Conservation (phyloP, 768 basidiomycete genomes). For the Exsudoporus frostii region DNA sequence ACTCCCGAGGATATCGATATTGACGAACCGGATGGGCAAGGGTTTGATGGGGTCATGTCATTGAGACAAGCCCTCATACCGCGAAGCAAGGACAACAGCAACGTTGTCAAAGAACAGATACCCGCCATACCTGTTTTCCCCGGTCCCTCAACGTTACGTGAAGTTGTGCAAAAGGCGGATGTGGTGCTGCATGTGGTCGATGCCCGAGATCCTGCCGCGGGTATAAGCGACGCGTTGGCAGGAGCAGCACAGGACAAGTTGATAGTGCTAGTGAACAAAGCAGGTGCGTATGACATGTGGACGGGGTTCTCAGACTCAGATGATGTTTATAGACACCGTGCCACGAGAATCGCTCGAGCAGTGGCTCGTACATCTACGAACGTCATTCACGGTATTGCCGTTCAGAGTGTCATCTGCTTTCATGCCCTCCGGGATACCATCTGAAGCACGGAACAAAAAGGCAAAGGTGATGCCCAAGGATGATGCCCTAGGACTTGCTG, state of each 20-base stretch:
- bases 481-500: constrained; percentile 62
- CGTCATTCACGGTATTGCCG: constrained; percentile 58
- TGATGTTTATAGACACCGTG: constrained; percentile 57
- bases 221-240: constrained; percentile 63
- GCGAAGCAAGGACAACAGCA: neutral
- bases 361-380: constrained; percentile 65
- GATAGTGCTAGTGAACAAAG: constrained; percentile 80
- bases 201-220: constrained; percentile 75
- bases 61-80: constrained; percentile 8
- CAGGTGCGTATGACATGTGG: constrained; percentile 51
- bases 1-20: constrained; percentile 28
- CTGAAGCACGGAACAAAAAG: constrained; percentile 40
- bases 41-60: constrained; percentile 40
- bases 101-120: constrained; percentile 1
- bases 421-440: constrained; percentile 40
- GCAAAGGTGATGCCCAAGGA: constrained; percentile 39
- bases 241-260: constrained; percentile 43
- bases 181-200: constrained; percentile 80
- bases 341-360: constrained; percentile 70
- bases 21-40: constrained; percentile 27
- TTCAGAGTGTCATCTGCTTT: constrained; percentile 75
- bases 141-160: constrained; percentile 28
- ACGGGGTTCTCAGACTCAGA: neutral
- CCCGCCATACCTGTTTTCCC: constrained; percentile 23
- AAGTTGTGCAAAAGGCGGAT: constrained; percentile 72